These are phyloP conservation scores for Rhizophora mangle DNA, from an alignment of 345 rosid species.

Conservation along the genomic window DNA sequence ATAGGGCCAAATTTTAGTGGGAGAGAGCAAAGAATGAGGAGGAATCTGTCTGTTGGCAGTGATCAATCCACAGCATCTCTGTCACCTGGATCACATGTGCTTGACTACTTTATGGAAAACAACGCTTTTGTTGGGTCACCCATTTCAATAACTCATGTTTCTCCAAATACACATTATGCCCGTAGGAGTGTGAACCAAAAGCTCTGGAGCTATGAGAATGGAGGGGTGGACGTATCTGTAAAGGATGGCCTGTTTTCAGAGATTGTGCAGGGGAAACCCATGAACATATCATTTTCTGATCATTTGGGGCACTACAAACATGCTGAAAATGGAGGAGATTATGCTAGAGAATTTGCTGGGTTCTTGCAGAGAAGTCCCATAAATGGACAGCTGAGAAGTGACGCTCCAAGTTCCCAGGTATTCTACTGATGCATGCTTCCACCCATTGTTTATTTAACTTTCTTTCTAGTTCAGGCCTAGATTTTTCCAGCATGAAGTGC, in stretches of 20 bases:
- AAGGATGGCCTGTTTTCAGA: constrained; percentile 74
- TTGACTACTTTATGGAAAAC: constrained; percentile 50
- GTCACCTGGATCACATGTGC: constrained; percentile 77
- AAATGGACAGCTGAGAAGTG: constrained; percentile 36
- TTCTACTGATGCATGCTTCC: background rate
- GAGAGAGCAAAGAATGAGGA: constrained; percentile 28
- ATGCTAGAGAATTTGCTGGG: constrained; percentile 47
- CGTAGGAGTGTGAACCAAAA: constrained; percentile 59
- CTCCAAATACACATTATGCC: constrained; percentile 39
- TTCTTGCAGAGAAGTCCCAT: constrained; percentile 44
- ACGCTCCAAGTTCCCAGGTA: constrained; percentile 75
- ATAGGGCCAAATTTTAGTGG: constrained; percentile 62
- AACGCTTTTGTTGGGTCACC: constrained; percentile 63
- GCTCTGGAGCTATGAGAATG: constrained; percentile 51
- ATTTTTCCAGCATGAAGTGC: background rate
- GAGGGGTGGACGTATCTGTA: constrained; percentile 58
- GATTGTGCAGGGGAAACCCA: constrained; percentile 35
- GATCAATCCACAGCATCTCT: constrained; percentile 47
- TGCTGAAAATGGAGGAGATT: constrained; percentile 29
- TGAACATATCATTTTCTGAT: constrained; percentile 35
- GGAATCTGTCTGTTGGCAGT: constrained; percentile 22
- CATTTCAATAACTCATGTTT: constrained; percentile 40
- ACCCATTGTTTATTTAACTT: background rate
- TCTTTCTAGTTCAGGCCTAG: background rate
- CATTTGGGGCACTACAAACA: constrained; percentile 27